These are phyloP conservation scores for Leptodontidium sp. DNA, from an alignment of 2,329 filamentous ascomycete species.

Conservation along the genomic window DNA sequence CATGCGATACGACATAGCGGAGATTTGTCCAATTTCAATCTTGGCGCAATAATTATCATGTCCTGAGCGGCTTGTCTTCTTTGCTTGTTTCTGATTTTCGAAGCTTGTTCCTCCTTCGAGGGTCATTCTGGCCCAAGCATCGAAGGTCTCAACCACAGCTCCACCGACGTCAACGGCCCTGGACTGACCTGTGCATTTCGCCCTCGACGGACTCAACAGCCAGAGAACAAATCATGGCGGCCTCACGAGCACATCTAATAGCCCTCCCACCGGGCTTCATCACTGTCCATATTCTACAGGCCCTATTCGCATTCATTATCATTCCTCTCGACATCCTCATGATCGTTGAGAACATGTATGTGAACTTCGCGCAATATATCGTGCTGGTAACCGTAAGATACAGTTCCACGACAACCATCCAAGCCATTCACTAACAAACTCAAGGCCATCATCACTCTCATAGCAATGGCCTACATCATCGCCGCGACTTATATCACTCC, in stretches of 20 bases:
- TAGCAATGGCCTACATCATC: slow-evolving; percentile 1
- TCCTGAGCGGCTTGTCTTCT: background rate
- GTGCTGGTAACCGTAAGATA: background rate
- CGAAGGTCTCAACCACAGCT: background rate
- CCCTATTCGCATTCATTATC: slow-evolving; percentile 1
- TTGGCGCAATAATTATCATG: background rate
- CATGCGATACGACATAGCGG: background rate
- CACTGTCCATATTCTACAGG: slow-evolving; percentile 1
- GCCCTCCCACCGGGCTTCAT: slow-evolving; percentile 8
- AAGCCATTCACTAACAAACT: background rate
- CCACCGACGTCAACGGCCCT: background rate
- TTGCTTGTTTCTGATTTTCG: background rate
- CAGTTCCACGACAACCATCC: background rate
- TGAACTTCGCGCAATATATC: background rate
- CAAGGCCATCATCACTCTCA: background rate
- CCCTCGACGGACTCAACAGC: too few species aligned
- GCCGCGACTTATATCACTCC: background rate
- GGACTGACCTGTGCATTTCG: too few species aligned
- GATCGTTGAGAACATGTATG: background rate
- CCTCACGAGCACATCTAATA: background rate
- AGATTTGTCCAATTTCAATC: background rate
- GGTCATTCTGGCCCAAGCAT: background rate
- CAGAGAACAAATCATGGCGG: background rate
- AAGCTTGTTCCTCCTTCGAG: background rate
- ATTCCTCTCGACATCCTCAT: slow-evolving; percentile 1